These are phyloP conservation scores for Bacterosira constricta DNA, from an alignment of 108 stramenopile genomes.

Conservation along the genomic window DNA sequence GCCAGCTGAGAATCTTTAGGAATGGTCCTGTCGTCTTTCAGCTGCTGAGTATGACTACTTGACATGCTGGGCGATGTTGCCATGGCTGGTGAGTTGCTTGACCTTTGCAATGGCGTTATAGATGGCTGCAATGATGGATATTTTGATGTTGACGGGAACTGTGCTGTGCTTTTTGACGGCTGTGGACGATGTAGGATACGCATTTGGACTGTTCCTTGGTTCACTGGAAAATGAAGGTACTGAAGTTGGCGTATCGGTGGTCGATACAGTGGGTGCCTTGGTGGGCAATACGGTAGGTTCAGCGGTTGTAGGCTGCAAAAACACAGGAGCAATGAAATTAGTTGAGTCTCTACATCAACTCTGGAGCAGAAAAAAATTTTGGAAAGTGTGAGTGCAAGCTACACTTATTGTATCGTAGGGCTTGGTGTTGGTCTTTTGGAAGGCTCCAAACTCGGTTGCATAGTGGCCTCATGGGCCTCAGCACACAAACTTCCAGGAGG, in stretches of 20 bases:
- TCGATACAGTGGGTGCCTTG: too few relatives aligned
- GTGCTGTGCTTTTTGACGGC: not conserved
- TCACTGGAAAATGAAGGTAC: not conserved
- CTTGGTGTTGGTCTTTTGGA: not conserved
- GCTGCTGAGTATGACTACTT: slow-evolving; percentile 6
- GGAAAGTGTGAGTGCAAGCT: too few relatives aligned
- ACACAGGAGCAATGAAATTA: not conserved
- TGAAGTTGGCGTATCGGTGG: too few relatives aligned
- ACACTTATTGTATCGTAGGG: not conserved
- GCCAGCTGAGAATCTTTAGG: too few relatives aligned
- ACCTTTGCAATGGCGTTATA: not conserved
- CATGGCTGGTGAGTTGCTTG: slow-evolving; percentile 3
- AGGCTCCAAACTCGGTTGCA: too few relatives aligned
- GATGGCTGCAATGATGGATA: not conserved
- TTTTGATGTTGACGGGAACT: not conserved
- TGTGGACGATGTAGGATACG: not conserved
- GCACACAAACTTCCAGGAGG: slow-evolving; percentile 7
- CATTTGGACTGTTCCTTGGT: not conserved
- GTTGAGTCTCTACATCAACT: not conserved
- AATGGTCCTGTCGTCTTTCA: too few relatives aligned
- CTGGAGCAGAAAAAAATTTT: too few relatives aligned
- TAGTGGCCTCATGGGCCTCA: too few relatives aligned
- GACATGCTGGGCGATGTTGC: not conserved
- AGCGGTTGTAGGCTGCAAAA: slow-evolving; percentile 3
- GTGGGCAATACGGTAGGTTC: slow-evolving; percentile 6